Base-by-base conservation (phyloP, 371 early-diverging fungal genomes). In the Vairimorpha ceranae region DNA sequence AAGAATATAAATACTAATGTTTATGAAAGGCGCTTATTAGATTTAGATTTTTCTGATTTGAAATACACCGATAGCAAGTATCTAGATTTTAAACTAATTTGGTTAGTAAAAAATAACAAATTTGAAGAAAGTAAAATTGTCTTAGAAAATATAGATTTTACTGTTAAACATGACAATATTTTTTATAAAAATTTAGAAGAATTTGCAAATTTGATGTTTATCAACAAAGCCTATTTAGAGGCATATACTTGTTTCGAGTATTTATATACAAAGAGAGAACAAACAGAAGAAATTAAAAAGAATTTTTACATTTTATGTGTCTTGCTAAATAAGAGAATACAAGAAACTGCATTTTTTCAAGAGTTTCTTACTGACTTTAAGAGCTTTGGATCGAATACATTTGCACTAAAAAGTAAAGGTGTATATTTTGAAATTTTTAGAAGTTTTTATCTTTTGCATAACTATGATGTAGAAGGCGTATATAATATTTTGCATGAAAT, bases 391-490 rank as follows among this genome's bases (percentile, higher is more conserved):
- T 21, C 29, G n/a, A 76, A 76, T 56, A 58, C 30, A 8, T 35
- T 76, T 36, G 61, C 29, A 23, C 65, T 76, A 8, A 67, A 21
- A 10, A 74, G 75, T 29, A 27, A 36, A 14, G 66, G 71, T 60
- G 21, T 17, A 15, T n/a, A 19, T 6, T 33, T 67, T 38, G 76
- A 76, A 59, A 51, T 64, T 7, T 70, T 41, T 33, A 65, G 76
- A 43, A 45, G 70, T 15, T 76, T 76, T 33, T 76, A 76, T 61
- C 71, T 70, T 35, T 12, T 76, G 35, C 76, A 76, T 36, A 65
- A 46, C 30, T 59, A 63, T 51, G 76, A 76, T 36, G 1, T 15
- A 21, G 65, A 58, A 54, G 70, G 41, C 3, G 51, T 3, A 4
- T 48, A 48, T 48, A 48, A 48, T 48, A 48, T 48, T 10, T 10